phyloP scores from a whole-genome alignment of 1,284 basidiomycete genomes.

The Inonotus obliquus region DNA sequence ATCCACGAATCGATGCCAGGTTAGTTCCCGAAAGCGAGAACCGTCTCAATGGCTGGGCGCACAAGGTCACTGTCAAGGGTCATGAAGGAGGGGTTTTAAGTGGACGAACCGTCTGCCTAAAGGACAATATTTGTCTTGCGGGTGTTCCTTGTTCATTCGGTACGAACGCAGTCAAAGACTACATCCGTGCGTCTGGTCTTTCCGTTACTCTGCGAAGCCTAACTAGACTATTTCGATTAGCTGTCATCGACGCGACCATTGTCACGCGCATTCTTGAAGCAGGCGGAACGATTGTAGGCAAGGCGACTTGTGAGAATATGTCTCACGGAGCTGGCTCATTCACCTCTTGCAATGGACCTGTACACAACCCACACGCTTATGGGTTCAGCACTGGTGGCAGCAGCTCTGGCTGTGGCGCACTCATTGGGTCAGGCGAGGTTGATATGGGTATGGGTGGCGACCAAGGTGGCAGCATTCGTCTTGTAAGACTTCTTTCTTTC shows the following conservation, averaged over 20 bases:
- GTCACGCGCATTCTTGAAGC: slow-evolving; percentile 41
- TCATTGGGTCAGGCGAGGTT: slow-evolving; percentile 37
- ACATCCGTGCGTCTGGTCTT: slow-evolving; percentile 27
- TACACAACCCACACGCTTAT: slow-evolving; percentile 40
- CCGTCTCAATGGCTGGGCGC: slow-evolving; percentile 28
- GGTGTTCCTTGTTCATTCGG: slow-evolving; percentile 35
- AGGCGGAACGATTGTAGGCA: slow-evolving; percentile 38
- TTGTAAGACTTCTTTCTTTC: slow-evolving; percentile 23
- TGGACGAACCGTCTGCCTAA: slow-evolving; percentile 28
- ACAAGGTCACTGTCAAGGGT: slow-evolving; percentile 28
- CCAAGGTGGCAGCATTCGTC: slow-evolving; percentile 41
- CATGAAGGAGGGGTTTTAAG: slow-evolving; percentile 24
- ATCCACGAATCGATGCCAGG: background rate
- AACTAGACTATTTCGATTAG: background rate
- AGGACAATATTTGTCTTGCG: slow-evolving; percentile 38
- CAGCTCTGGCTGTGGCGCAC: slow-evolving; percentile 41
- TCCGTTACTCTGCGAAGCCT: slow-evolving; percentile 36
- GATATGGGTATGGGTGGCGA: slow-evolving; percentile 48
- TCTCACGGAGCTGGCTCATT: slow-evolving; percentile 36
- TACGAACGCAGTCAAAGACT: slow-evolving; percentile 32
- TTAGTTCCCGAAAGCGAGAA: slow-evolving; percentile 22
- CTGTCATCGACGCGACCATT: slow-evolving; percentile 1
- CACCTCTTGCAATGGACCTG: slow-evolving; percentile 35
- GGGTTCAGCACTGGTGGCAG: slow-evolving; percentile 43
- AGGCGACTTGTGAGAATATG: slow-evolving; percentile 40